Percentiles rank a stretch among this genome's conserved stretches.
Evolutionary conservation across 2,329 filamentous ascomycete species (phyloP).

Genomic region (Ophiosphaerella herpotricha): DNA sequence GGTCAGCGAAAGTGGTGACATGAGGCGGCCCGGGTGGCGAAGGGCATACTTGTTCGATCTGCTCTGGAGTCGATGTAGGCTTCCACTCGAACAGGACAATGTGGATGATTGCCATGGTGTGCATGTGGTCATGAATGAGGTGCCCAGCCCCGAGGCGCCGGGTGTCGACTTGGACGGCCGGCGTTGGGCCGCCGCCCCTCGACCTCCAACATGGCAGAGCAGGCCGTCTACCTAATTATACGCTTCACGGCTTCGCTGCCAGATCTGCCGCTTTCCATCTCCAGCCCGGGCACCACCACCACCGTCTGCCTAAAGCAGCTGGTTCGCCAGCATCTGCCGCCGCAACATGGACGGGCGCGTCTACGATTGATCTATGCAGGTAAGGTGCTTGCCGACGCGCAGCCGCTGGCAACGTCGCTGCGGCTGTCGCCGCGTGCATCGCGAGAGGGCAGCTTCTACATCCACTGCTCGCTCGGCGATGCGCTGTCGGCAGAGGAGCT

Average conservation of each 20-base stretch:
- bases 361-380: conserved; percentile 90
- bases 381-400: conserved; percentile 77
- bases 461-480: conserved; percentile 92
- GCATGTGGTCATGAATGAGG: not conserved
- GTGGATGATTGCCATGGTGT: conserved; percentile 66
- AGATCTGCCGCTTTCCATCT: conserved; percentile 79
- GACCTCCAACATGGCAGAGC: conserved; percentile 38
- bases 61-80: conserved; percentile 51
- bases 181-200: conserved; percentile 6
- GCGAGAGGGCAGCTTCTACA: conserved; percentile 68
- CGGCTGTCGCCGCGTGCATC: conserved; percentile 64
- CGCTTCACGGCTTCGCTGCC: conserved; percentile 87
- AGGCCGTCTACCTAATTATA: conserved; percentile 74
- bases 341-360: conserved; percentile 66
- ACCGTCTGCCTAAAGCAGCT: conserved; percentile 79
- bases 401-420: conserved; percentile 70
- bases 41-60: conserved; percentile 58
- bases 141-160: too few relatives aligned
- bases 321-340: conserved; percentile 73
- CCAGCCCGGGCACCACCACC: conserved; percentile 69
- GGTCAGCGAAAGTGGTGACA: conserved; percentile 9
- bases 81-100: conserved; percentile 72
- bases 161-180: not conserved
- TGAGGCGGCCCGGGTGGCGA: not conserved
- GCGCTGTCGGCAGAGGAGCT: conserved; percentile 72